Evolutionary conservation across 371 early-diverging fungal species (phyloP), one percentile per base, ranked within the genome.

Genomic region (Circinella umbellata): DNA sequence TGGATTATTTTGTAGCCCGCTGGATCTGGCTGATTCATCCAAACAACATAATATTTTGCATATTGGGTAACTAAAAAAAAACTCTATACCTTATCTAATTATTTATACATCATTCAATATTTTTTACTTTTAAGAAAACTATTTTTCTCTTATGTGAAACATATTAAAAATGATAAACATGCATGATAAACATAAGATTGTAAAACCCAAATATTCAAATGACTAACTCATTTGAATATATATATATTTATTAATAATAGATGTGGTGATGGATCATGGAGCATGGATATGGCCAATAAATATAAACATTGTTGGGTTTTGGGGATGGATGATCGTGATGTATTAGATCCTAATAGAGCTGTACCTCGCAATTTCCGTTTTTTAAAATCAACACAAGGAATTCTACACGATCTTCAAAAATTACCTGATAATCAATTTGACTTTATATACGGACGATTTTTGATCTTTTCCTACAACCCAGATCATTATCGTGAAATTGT

Each of bases 401-500:
- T 83, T 3, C 49, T 80, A n/a, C 69, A 75, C 60, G 77, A 73
- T 14, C 51, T 83, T 4, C 72, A 71, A 42, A 61, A 38, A 13
- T 42, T 79, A 9, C 76, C 80, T 4, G 79, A 80, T 55, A 51
- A 70, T 34, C 67, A 73, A 8, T 80, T 83, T 71, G 83, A 83
- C 64, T 69, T 77, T 14, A 74, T 81, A 2, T 73, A 75, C n/a
- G 71, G 73, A 46, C 76, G 81, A 8, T 78, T 78, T 42, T 61
- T 79, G 51, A 60, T 76, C 14, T 53, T 81, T 15, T 62, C 69
- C 4, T 72, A 71, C 18, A 57, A 75, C 2, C 67, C 74, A 35
- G 69, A 71, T 13, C 61, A 74, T 27, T 84, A 81, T 42, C 70
- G 74, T 54, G 47, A 69, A 8, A 48, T 83, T 34, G 63, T 81